A percentile compares a stretch with the other conserved stretches of the same genome.
Conservation (phyloP, 169 alveolate genomes). For the Eimeria necatrix region DNA sequence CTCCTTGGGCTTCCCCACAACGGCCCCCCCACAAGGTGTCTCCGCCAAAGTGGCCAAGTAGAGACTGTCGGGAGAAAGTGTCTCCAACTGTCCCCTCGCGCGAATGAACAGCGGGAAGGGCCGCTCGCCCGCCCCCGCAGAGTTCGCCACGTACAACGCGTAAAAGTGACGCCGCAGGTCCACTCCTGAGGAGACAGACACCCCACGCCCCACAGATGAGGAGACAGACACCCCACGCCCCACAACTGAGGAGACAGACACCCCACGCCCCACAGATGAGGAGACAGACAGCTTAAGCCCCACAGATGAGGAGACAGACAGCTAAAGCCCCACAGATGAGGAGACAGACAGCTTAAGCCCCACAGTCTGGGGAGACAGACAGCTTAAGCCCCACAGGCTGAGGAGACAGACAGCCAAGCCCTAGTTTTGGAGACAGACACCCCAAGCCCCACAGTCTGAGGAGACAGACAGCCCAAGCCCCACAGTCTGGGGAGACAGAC, state of each 20-base stretch:
- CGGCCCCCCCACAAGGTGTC: conserved; percentile 1
- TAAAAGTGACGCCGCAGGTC: conserved; percentile 25
- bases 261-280: neutral
- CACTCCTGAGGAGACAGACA: conserved; percentile 15
- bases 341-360: no score
- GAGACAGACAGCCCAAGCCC: no score
- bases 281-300: neutral
- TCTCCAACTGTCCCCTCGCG: neutral
- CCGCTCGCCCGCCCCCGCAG: neutral
- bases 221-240: conserved; percentile 5
- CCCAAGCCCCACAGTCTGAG: no score
- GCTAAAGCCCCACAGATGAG: neutral
- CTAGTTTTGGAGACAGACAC: no score
- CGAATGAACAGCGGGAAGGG: conserved; percentile 14
- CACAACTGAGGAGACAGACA: neutral
- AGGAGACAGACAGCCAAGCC: no score
- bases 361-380: no score
- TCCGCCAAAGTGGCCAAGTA: neutral
- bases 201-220: neutral
- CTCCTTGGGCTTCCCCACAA: neutral
- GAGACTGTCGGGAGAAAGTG: neutral
- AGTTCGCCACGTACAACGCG: conserved; percentile 32
- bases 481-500: no score
- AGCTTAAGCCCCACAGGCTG: no score
- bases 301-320: neutral